Percentiles rank a stretch among this genome's conserved stretches.
Conservation (phyloP, 345 rosid species). For the Rhodomyrtus tomentosa region DNA sequence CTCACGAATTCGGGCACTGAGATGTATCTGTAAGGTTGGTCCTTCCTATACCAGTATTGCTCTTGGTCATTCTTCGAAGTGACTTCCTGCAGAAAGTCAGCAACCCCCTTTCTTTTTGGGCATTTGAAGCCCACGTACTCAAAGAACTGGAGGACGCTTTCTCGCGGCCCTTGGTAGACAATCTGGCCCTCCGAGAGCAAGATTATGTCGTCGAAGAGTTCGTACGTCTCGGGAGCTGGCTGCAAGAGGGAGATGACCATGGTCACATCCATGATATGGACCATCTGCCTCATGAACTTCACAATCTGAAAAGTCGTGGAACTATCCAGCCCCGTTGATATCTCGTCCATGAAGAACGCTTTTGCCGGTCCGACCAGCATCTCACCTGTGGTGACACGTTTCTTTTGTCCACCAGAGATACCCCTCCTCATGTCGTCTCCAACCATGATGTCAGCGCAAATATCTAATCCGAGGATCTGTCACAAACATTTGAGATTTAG, state of each 20-base stretch:
- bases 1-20: constrained; percentile 8
- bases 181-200: constrained; percentile 31
- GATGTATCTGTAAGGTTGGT: constrained; percentile 14
- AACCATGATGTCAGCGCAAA: constrained; percentile 29
- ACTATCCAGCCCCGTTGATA: constrained; percentile 44
- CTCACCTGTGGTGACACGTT: constrained; percentile 40
- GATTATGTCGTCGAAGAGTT: constrained; percentile 37
- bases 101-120: constrained; percentile 34
- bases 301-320: constrained; percentile 37
- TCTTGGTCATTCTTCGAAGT: constrained; percentile 17
- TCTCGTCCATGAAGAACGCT: constrained; percentile 44
- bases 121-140: constrained; percentile 32
- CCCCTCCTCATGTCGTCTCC: constrained; percentile 44
- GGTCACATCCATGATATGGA: constrained; percentile 31
- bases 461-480: constrained; percentile 28
- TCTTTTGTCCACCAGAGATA: constrained; percentile 37
- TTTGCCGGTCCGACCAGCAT: constrained; percentile 31
- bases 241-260: constrained; percentile 39
- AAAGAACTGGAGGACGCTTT: constrained; percentile 23
- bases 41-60: constrained; percentile 17
- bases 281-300: constrained; percentile 34
- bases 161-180: constrained; percentile 37
- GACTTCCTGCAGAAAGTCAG: constrained; percentile 44
- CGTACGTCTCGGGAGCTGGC: constrained; percentile 37
- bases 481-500: neutral